Base-by-base conservation (phyloP, 176 grass and related monocot species). In the Puya raimondii region DNA sequence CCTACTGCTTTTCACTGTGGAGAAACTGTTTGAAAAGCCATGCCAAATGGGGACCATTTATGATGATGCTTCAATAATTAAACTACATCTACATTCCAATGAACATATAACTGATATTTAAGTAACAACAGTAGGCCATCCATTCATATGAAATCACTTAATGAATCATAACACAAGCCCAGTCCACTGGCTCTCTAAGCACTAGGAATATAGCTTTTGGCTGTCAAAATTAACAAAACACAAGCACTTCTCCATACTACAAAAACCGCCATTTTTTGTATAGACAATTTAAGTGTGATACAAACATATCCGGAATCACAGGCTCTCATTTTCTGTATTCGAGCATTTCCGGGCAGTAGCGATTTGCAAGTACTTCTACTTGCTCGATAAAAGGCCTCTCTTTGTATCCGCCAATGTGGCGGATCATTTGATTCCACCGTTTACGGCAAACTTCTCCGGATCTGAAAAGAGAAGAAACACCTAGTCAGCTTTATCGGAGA, bases 341-440 rank as follows among this genome's bases (percentile, higher is more conserved):
- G 12, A 90, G 23, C 89, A 90, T 92, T 49, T 97, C 89, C 1
- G 77, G 21, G 70, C 78, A 76, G 80, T 92, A 92, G 1, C 88
- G 81, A 59, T 70, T 63, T 1, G 76, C 70, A 18, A 97, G 77
- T 23, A 90, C 73, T 64, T 87, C 86, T 26, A 97, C 42, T 78
- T 90, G 82, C 63, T 97, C 89, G 5, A 90, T 83, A 70, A 92
- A 97, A 29, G 89, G 48, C 76, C 14, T 91, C 78, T 87, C 83
- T 67, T 64, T 84, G 48, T 80, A 78, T 7, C 72, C 59, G 49
- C 88, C 85, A 1, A 96, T 70, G 23, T 65, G 10, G 53, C 89
- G 84, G 15, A 87, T 67, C 86, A 92, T 92, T 80, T 97, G 81
- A 15, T 80, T 73, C 89, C 93, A 97, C 27, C 89, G 76, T 49